phyloP scores from a whole-genome alignment of 2,329 filamentous ascomycete genomes.

The Teratosphaeria zuluensis region DNA sequence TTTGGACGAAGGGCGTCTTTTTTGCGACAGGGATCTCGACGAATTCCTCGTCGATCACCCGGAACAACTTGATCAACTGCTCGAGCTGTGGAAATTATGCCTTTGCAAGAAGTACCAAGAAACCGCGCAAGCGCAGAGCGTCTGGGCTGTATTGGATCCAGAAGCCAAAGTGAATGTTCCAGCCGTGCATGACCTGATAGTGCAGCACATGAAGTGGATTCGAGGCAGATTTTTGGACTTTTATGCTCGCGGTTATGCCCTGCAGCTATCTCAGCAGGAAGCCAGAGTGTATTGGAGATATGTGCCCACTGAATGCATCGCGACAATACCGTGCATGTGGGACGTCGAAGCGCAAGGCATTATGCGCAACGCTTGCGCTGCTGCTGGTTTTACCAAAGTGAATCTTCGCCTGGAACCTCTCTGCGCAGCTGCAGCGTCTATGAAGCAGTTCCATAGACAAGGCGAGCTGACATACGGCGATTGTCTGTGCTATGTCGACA shows the following conservation, averaged over 20 bases:
- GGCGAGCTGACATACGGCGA: too few relatives aligned
- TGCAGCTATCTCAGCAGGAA: not conserved
- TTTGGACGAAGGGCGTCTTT: not conserved
- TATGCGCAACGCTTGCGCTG: not conserved
- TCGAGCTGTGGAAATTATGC: not conserved
- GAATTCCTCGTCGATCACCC: not conserved
- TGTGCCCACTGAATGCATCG: not conserved
- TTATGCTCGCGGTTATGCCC: not conserved
- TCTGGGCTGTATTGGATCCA: not conserved
- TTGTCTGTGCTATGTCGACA: too few relatives aligned
- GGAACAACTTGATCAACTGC: not conserved
- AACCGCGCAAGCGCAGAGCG: not conserved
- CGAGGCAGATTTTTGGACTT: not conserved
- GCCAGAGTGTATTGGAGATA: not conserved
- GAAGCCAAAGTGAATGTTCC: not conserved
- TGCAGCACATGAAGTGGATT: not conserved
- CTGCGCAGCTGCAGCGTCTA: too few relatives aligned
- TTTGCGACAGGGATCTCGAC: not conserved
- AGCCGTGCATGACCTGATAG: not conserved
- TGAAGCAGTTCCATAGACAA: too few relatives aligned
- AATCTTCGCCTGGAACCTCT: not conserved
- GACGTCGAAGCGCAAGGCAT: not conserved
- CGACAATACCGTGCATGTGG: not conserved
- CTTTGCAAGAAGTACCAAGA: not conserved
- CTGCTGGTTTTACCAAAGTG: not conserved